Base-by-base conservation (phyloP, 345 rosid genomes). In the Eucalyptus urophylla region DNA sequence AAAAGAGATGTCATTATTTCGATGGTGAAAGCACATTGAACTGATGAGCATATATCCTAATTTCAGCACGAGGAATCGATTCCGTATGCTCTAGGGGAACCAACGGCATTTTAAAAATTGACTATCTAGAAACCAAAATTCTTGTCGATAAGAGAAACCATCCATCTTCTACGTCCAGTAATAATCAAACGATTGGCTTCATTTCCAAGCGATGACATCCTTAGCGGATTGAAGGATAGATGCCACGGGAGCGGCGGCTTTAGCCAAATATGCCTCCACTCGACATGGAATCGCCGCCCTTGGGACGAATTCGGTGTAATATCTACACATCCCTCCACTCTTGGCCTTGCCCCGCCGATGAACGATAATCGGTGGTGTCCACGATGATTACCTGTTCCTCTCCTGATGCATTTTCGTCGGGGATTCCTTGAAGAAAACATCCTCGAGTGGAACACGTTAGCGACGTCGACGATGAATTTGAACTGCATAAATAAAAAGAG, bases 221-320 rank as follows among this genome's bases (percentile, higher is more conserved):
- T 94, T 92, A 58, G 96, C 95, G 27, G 95, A 92, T 87, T 95
- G 90, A 87, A 96, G 93, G 86, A 94, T 89, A 69, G 92, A 87
- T 27, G 93, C 93, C 62, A 24, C 13, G 62, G 13, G 13, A 21
- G 29, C 62, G 62, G 62, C 29, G 29, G 62, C 62, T 69, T 90
- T 92, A 4, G 91, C 89, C 90, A 96, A 96, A 91, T 89, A 95
- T 91, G 29, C 95, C 94, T 1, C 97, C 97, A 88, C 97, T 94
- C 67, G 25, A 93, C 50, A 87, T 91, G 62, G 92, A 86, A 87
- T 87, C 88, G 24, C 87, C 90, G 37, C 80, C 58, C 22, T 53
- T 37, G 37, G 92, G 91, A 88, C 89, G 92, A 17, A 81, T 10
- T 49, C 93, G 93, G 85, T 94, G 98, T 81, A 90, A 87, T 81